Percentiles rank a stretch among this genome's conserved stretches.
These are phyloP conservation scores for Pichia phayaonensis DNA, from an alignment of 805 yeast species.

Conservation along the genomic window DNA sequence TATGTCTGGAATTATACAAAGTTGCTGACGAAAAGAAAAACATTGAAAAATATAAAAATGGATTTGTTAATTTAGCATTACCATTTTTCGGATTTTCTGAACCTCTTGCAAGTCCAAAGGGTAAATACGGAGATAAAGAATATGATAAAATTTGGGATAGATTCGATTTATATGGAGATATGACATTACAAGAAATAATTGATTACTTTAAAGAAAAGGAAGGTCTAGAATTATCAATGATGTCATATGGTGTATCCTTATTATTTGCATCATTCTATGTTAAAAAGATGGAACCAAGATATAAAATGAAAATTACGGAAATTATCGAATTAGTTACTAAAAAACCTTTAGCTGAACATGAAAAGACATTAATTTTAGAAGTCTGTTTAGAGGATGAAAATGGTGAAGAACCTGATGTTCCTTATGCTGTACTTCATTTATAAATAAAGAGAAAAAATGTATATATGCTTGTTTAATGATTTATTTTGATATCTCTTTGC, in stretches of 20 bases:
- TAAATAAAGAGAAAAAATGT: not conserved
- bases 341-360: conserved; percentile 68
- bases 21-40: conserved; percentile 69
- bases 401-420: conserved; percentile 95
- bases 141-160: conserved; percentile 95
- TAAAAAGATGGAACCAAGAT: conserved; percentile 76
- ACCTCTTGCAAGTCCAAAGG: conserved; percentile 81
- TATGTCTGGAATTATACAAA: conserved; percentile 85
- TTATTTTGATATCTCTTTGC: not conserved
- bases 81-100: conserved; percentile 97
- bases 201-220: conserved; percentile 66
- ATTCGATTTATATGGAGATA: conserved; percentile 71
- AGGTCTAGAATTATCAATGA: conserved; percentile 83
- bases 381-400: conserved; percentile 85
- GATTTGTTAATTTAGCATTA: conserved; percentile 83
- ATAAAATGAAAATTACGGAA: conserved; percentile 57
- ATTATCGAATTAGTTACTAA: conserved; percentile 80
- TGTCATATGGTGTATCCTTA: conserved; percentile 83
- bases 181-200: conserved; percentile 35
- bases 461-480: not conserved
- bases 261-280: conserved; percentile 93
- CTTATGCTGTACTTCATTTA: conserved; percentile 65
- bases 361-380: conserved; percentile 75
- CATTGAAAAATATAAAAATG: conserved; percentile 85
- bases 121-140: conserved; percentile 67